Evolutionary conservation across 768 basidiomycete genomes (phyloP).

Genomic region (Phanerochaete sordida): DNA sequence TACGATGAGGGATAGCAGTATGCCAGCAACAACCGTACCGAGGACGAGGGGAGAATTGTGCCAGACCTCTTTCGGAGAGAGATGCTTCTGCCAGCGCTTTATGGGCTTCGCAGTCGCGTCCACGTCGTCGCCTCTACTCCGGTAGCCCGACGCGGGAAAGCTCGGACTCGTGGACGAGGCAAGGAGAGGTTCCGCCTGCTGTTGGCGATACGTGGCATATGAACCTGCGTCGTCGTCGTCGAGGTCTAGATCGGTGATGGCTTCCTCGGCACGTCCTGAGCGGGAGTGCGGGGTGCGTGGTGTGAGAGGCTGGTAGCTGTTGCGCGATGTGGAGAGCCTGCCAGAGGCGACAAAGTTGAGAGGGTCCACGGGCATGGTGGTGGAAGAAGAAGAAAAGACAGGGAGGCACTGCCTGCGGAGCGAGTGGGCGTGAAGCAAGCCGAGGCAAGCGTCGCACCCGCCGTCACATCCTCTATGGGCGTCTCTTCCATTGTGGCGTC

Average conservation of each 20-base stretch:
- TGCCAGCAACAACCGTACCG: constrained; percentile 40
- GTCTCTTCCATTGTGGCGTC: background rate
- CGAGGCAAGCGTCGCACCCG: background rate
- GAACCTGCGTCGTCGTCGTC: constrained; percentile 34
- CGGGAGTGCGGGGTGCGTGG: constrained; percentile 64
- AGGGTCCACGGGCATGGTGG: background rate
- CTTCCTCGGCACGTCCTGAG: constrained; percentile 54
- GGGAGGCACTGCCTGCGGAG: background rate
- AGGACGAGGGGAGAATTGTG: constrained; percentile 36
- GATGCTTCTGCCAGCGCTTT: constrained; percentile 4
- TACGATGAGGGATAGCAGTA: constrained; percentile 43
- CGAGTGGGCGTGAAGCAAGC: background rate
- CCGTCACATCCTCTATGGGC: background rate
- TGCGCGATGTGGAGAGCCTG: constrained; percentile 7
- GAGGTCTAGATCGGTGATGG: constrained; percentile 46
- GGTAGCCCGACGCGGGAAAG: constrained; percentile 37
- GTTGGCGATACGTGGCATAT: constrained; percentile 33
- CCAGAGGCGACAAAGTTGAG: constrained; percentile 19
- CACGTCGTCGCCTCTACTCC: constrained; percentile 40
- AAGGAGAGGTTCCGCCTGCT: constrained; percentile 44
- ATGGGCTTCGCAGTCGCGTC: constrained; percentile 12
- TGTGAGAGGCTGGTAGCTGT: constrained; percentile 33
- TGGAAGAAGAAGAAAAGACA: background rate
- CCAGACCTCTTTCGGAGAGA: constrained; percentile 10
- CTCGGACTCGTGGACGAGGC: constrained; percentile 33